Base-by-base conservation (phyloP, 305 asterid genomes). In the Fraxinus sp. region DNA sequence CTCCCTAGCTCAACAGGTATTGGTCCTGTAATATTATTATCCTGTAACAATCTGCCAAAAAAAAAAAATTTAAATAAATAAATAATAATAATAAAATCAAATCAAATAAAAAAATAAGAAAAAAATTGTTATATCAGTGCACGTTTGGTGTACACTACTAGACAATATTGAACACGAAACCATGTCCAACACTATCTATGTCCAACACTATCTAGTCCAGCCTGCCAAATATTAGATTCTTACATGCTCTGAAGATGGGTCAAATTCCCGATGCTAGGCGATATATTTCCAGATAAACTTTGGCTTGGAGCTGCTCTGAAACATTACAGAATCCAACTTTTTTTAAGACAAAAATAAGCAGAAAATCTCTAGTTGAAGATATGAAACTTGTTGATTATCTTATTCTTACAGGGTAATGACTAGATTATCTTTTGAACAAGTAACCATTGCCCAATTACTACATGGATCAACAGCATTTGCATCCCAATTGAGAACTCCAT, bases 171-270 rank as follows among this genome's bases (percentile, higher is more conserved):
- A 49, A 49, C 5, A 14, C 6, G 59, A 49, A 57, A 7, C 24
- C 30, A 14, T 59, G 70, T 59, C 70, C 26, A 22, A 11, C 30
- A 59, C 70, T 20, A 20, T 59, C 30, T 59, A 20, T n/a, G 70
- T 59, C 70, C 1, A 46, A n/a, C 30, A 59, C 70, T 20, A 20
- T 59, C 30, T 59, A 20, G 70, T 59, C 70, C 1, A 46, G 18
- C 57, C 18, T 13, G 18, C 57, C 57, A 46, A 7, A 59, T 9
- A 14, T n/a, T 59, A 72, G 82, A 14, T 49, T 90, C 99, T 91
- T 79, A 95, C 99, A 95, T 83, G 71, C 81, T 89, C 81, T 90
- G 90, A 82, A 95, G 94, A 86, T 87, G 96, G 32, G 97, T 93
- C 86, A 95, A 89, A 70, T 95, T 95, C 43, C 94, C 94, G 28